phyloP scores from a whole-genome alignment of 176 grass and related monocot genomes.

The Aegilops longissima region DNA sequence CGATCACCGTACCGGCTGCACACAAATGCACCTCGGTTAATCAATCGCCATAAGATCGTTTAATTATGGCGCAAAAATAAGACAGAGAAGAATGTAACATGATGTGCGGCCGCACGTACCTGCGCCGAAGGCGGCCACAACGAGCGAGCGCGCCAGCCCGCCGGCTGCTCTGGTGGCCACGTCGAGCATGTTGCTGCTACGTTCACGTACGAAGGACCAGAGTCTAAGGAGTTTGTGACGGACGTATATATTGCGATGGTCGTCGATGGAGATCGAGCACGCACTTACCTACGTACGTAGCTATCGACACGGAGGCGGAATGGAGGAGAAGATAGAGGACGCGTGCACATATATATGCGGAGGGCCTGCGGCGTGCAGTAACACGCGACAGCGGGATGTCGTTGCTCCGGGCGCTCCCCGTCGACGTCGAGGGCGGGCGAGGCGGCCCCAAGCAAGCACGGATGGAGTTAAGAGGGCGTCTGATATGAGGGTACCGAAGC shows the following conservation, averaged over 20 bases:
- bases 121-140: background rate
- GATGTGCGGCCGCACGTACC: background rate
- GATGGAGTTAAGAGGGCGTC: background rate
- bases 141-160: background rate
- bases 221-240: too few relatives aligned
- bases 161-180: background rate
- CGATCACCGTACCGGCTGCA: conserved; percentile 33
- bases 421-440: background rate
- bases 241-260: too few relatives aligned
- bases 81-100: too few relatives aligned
- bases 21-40: too few relatives aligned
- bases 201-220: background rate
- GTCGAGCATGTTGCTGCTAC: background rate
- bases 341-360: background rate
- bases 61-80: background rate
- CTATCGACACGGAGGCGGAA: background rate
- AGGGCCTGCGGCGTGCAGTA: background rate
- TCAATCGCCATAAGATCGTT: background rate
- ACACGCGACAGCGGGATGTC: background rate
- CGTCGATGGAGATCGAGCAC: too few relatives aligned
- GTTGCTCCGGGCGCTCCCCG: background rate
- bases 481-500: background rate
- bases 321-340: too few relatives aligned
- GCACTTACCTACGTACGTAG: background rate
- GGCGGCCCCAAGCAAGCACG: background rate